Evolutionary conservation across 2,329 filamentous ascomycete genomes (phyloP), one percentile per base, ranked within the genome.

Genomic region (Leptographium wingfieldii): DNA sequence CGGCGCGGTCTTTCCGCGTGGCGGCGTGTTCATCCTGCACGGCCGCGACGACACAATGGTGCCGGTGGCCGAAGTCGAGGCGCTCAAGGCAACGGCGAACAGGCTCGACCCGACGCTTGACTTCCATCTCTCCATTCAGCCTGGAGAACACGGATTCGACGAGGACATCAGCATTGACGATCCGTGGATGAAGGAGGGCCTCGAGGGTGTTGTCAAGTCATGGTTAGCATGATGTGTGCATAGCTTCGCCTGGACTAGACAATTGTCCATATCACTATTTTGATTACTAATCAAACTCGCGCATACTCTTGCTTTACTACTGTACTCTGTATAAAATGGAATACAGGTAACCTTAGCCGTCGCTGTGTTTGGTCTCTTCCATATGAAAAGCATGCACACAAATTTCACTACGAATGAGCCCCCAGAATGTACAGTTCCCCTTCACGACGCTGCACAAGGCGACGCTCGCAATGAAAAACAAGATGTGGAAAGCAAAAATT

Each of bases 401-500:
- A 22, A 22, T 22, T 22, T 22, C 29, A 7, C 29, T 31, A 31
- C 29, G 29, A 31, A 31, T 31, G 9, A 35, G 9, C 33, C 33
- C 9, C 33, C 33, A 35, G 33, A 35, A 35, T 4, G 7, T 31
- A 7, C 27, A 33, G 11, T 58, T 62, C 59, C 63, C 57, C 64
- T 55, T 63, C 60, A 58, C 60, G 58, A 35, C 63, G 57, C 60
- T 59, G 61, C 62, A 19, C 58, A 7, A 59, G 59, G 62, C 63
- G 48, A 59, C 58, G 56, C 38, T 14, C 60, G 60, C 56, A 65
- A 64, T 63, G 64, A 65, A 65, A 65, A 65, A 62, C 51, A 59
- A 59, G 19, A 46, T 27, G 58, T 43, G 40, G 55, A 65, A 51
- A 65, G 61, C 63, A 65, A 65, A 65, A 65, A 65, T 65, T 65